These are phyloP conservation scores for Pichia sp. DNA, from an alignment of 1,139 yeast genomes.

Conservation along the genomic window DNA sequence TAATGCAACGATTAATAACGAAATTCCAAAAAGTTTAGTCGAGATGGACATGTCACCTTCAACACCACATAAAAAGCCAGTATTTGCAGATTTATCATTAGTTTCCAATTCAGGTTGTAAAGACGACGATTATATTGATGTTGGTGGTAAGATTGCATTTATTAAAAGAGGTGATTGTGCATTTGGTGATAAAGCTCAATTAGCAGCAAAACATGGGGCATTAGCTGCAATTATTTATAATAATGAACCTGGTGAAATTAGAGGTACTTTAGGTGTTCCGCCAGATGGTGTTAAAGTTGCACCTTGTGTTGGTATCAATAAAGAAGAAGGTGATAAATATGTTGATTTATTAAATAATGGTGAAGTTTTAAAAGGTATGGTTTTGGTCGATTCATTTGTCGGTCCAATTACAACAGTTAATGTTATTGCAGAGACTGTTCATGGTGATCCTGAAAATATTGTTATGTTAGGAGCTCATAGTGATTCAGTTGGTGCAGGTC, in stretches of 20 bases:
- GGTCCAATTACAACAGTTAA: slow-evolving; percentile 62
- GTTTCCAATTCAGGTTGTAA: slow-evolving; percentile 65
- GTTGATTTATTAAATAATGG: slow-evolving; percentile 27
- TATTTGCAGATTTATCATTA: slow-evolving; percentile 55
- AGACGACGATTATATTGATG: slow-evolving; percentile 45
- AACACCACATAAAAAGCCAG: slow-evolving; percentile 45
- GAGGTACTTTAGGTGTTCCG: slow-evolving; percentile 77
- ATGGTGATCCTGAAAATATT: slow-evolving; percentile 80
- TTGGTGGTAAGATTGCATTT: slow-evolving; percentile 54
- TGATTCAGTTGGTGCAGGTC: slow-evolving; percentile 86
- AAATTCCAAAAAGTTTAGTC: slow-evolving; percentile 39
- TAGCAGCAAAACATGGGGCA: slow-evolving; percentile 79
- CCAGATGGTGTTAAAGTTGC: slow-evolving; percentile 63
- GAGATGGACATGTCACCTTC: slow-evolving; percentile 77
- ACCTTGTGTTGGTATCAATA: slow-evolving; percentile 63
- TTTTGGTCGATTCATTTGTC: slow-evolving; percentile 61
- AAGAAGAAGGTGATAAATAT: slow-evolving; percentile 48
- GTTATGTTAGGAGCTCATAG: slow-evolving; percentile 91
- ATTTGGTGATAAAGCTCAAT: slow-evolving; percentile 67
- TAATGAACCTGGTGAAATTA: slow-evolving; percentile 48
- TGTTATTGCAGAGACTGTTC: slow-evolving; percentile 75
- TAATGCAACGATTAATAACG: slow-evolving; percentile 51
- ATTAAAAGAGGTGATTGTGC: slow-evolving; percentile 79
- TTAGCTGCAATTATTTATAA: slow-evolving; percentile 72
- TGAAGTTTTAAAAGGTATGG: slow-evolving; percentile 37